Conservation (phyloP, 305 asterid genomes). For the Plantago lanceolata region DNA sequence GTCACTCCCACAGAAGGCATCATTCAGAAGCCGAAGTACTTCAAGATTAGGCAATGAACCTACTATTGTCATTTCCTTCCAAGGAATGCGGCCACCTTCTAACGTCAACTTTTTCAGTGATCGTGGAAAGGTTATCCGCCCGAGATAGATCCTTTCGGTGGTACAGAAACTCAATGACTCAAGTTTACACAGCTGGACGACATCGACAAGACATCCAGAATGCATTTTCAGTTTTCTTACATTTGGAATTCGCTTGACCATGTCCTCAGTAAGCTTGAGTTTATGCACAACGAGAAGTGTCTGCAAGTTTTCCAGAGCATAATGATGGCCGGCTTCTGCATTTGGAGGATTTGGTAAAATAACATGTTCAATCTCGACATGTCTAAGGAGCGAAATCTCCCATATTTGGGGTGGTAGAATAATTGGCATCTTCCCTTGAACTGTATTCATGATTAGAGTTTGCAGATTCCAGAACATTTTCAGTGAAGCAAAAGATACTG, state of each 20-base stretch:
- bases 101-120: neutral
- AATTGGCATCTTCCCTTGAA: neutral
- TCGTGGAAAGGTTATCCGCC: neutral
- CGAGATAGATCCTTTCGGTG: neutral
- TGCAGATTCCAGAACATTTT: neutral
- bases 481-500: neutral
- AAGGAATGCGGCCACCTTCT: slow-evolving; percentile 1
- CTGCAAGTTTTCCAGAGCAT: neutral
- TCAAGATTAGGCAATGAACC: neutral
- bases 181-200: neutral
- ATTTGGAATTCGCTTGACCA: neutral
- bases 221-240: neutral
- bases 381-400: neutral
- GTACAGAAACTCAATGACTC: neutral
- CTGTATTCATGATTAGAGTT: neutral
- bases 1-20: neutral
- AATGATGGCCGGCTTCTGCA: neutral
- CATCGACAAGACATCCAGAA: too few relatives aligned
- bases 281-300: neutral
- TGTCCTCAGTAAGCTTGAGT: neutral
- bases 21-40: neutral
- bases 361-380: neutral
- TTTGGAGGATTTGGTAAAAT: neutral
- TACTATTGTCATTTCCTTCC: neutral
- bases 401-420: neutral